Conservation (phyloP, 2,329 filamentous ascomycete species). For the Escovopsis sp. region DNA sequence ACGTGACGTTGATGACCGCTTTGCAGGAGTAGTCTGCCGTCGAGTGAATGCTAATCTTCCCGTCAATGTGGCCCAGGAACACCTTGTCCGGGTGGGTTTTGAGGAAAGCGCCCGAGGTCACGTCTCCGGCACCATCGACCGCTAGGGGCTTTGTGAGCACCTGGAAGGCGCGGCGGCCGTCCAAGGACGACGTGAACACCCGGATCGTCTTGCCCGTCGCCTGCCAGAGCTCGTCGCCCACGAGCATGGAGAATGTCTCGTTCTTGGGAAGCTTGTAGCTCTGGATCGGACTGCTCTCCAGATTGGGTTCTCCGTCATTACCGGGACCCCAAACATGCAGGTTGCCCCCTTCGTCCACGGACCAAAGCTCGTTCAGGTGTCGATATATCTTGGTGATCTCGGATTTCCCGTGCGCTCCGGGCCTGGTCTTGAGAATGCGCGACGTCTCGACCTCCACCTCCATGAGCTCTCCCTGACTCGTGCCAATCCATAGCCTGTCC, state of each 20-base stretch:
- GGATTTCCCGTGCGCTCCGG: conserved; percentile 58
- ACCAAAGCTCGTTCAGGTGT: conserved; percentile 84
- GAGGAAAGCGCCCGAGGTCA: conserved; percentile 69
- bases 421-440: conserved; percentile 52
- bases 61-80: conserved; percentile 84
- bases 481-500: conserved; percentile 75
- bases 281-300: conserved; percentile 56
- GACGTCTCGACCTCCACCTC: conserved; percentile 74
- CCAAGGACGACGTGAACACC: conserved; percentile 60
- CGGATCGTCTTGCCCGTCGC: conserved; percentile 77
- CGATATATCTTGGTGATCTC: conserved; percentile 78
- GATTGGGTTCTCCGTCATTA: conserved; percentile 52
- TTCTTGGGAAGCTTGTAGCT: conserved; percentile 66
- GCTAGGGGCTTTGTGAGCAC: conserved; percentile 56
- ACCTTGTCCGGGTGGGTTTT: conserved; percentile 63
- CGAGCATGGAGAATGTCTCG: conserved; percentile 77
- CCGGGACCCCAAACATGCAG: conserved; percentile 80
- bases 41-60: conserved; percentile 90
- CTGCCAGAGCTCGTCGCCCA: conserved; percentile 77
- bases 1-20: conserved; percentile 70
- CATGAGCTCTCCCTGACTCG: conserved; percentile 71
- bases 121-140: conserved; percentile 64
- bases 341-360: conserved; percentile 76
- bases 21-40: conserved; percentile 61
- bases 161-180: conserved; percentile 58